Percentiles rank a stretch among this genome's conserved stretches.
Conservation (phyloP, 345 rosid genomes). For the Mallotus nudiflorus region DNA sequence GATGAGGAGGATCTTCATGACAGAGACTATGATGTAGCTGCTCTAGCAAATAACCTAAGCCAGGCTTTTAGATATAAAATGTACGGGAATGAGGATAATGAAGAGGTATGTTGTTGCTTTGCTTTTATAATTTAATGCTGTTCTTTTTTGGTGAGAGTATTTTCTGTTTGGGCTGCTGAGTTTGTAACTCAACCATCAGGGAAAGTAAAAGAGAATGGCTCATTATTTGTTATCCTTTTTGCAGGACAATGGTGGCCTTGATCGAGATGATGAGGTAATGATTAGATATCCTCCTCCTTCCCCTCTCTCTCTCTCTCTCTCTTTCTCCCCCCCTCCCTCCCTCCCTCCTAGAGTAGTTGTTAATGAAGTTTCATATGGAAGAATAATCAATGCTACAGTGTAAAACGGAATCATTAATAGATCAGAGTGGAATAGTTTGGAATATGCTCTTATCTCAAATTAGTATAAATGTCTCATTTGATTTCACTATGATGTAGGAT, state of each 20-base stretch:
- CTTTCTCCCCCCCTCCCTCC: background rate
- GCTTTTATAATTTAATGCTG: background rate
- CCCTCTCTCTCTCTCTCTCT: background rate
- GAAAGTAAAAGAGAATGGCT: background rate
- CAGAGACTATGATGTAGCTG: constrained; percentile 93
- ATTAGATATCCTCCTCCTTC: background rate
- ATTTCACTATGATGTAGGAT: constrained; percentile 57
- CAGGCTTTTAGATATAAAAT: constrained; percentile 91
- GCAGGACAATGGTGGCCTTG: constrained; percentile 72
- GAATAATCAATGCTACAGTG: background rate
- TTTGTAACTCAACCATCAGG: too few species aligned
- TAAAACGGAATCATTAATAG: background rate
- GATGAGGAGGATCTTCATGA: constrained; percentile 91
- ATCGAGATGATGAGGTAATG: constrained; percentile 78
- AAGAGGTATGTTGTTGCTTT: constrained; percentile 54
- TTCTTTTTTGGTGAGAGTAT: background rate
- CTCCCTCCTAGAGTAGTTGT: background rate
- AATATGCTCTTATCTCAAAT: constrained; percentile 10
- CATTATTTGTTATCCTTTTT: constrained; percentile 19
- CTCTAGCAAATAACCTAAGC: constrained; percentile 85
- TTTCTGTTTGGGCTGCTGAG: too few species aligned
- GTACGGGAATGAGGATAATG: constrained; percentile 77
- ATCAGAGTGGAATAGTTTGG: background rate
- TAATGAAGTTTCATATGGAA: background rate
- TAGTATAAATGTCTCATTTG: constrained; percentile 4